Base-by-base conservation (phyloP, 192 early-diverging fungal genomes). In the Oehlia diaphana region DNA sequence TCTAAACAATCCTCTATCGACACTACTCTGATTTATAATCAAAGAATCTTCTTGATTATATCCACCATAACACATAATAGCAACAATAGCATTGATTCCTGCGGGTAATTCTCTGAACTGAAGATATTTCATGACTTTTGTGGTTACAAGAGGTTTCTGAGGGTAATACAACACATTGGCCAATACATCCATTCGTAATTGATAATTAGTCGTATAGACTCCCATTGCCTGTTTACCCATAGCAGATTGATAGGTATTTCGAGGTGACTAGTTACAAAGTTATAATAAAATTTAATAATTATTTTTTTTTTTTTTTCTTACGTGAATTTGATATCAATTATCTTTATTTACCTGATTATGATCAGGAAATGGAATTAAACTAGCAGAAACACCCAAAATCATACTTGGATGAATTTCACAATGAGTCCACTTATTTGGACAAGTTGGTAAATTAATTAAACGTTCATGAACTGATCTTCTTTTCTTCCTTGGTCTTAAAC, bases 191-290 rank as follows among this genome's bases (percentile, higher is more conserved):
- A 99, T 98, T 78, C 98, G 93, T 61, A 92, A 84, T 84, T 96
- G 95, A 91, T 92, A 97, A 87, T 97, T 98, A 61, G 98, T 99
- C 35, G 96, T 88, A 86, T 95, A 97, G 35, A 98, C 92, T 39
- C 98, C 98, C 96, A 99, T 99, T 66, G 98, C 98, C 86, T 99
- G 98, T 87, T 99, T 99, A 85, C 98, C 96, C 98, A 99, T 99
- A 65, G 98, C 98, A 66, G 97, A 98, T 89, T 99, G 98, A 84
- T 99, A 99, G 9, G 95, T 96, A 84, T 99, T 99, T 90, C 98
- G 98, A 68, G 98, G 98, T 63, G 98, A 98, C 91, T 96, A 80
- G 13, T 58, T 58, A 58, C 4, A 21, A 53, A 19, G 16, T 2
- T 19, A 19, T 53, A 0, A 50, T 50, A 50, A 5, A 19, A 19